Base-by-base conservation (phyloP, 2,329 filamentous ascomycete genomes). In the Penicillium sp. region DNA sequence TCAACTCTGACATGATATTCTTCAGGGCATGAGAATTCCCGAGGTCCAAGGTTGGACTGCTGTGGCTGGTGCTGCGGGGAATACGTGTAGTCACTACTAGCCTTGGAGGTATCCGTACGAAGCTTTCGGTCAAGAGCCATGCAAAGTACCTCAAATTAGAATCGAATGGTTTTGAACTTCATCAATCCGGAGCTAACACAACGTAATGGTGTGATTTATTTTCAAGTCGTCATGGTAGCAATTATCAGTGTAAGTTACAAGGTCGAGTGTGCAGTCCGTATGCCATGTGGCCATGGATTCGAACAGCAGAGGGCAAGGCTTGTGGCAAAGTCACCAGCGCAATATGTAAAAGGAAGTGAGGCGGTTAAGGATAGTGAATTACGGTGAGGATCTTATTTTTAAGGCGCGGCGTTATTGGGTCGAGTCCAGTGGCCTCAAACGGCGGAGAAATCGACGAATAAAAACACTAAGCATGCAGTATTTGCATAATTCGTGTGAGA, bases 381-480 rank as follows among this genome's bases (percentile, higher is more conserved):
- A 36, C 34, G 34, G 34, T 36, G 34, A 36, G 34, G 34, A 36
- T 36, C 34, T 36, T 7, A n/a, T n/a, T 36, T 34, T 34, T n/a
- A 13, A 14, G 14, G 34, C 14, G 14, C 13, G 4, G 32, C 10
- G 34, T 36, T 36, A 81, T 53, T 40, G 38, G 38, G 36, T 16
- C 36, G 36, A 38, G 7, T n/a, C n/a, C 5, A n/a, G 13, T 38
- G 14, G 13, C 36, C 36, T 38, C n/a, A 16, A n/a, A 38, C 8
- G 18, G 16, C 38, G 38, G 38, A 40, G 38, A 21, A 40, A 40
- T 40, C 18, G 69, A 84, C 0, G 81, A 78, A 1, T 77, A 80
- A 4, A 77, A 14, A 11, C 34, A n/a, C 34, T 36, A 36, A 36
- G 76, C 0, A 78, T 78, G 0, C 85, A 83, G n/a, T 85, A 83